Base-by-base conservation (phyloP, 2,329 filamentous ascomycete genomes). In the Fusarium pininemorale region DNA sequence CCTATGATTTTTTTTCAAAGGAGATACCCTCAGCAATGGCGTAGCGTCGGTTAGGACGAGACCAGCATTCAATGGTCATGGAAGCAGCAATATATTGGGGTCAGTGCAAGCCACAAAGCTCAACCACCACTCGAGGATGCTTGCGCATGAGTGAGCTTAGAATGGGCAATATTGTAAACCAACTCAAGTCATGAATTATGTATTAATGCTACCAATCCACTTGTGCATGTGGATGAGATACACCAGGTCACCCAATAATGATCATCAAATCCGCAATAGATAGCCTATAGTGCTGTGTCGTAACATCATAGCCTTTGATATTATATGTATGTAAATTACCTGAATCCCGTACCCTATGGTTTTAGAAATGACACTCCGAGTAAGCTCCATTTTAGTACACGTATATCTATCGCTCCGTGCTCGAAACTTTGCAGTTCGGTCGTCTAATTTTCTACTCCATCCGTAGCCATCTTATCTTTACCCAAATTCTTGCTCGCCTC, bases 401-500 rank as follows among this genome's bases (percentile, higher is more conserved):
- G 35, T n/a, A 22, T 24, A 18, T 54, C 58, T 45, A 58, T 30
- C 41, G 57, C 54, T 26, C 38, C 51, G 47, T 35, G 48, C 35
- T n/a, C 51, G 61, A 51, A 65, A 66, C 69, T 61, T 74, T 66
- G 63, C 47, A 75, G 61, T 63, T 63, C 47, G 39, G 37, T 30
- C 51, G 68, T 66, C 69, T 78, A 78, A 45, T 66, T 72, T 47
- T 72, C 76, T 55, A 53, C 68, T 59, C 56, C 77, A 20, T 71
- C 73, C 47, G 66, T 70, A 28, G 26, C 73, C 50, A 62, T 76
- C 63, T 74, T 76, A 30, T 63, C 73, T 60, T 74, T 74, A 14
- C 63, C 77, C 4, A 77, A 79, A 28, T 56, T 70, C 64, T 75
- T 73, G 12, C 53, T 75, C 10, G 78, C 80, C 72, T 84, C 84